These are phyloP conservation scores for Blastobotrys proliferans DNA, from an alignment of 1,139 yeast genomes.

Conservation along the genomic window DNA sequence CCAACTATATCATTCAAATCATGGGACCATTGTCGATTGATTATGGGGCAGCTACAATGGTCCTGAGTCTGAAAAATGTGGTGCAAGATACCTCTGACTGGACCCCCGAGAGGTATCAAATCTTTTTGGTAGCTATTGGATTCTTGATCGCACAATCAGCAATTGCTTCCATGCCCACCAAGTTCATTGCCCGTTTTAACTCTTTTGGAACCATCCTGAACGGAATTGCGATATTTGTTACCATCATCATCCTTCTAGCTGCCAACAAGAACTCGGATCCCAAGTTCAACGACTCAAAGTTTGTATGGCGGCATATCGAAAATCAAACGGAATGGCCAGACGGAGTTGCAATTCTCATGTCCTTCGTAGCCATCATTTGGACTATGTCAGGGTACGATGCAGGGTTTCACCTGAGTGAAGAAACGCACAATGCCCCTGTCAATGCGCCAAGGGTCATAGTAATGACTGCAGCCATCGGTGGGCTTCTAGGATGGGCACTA, in stretches of 20 bases:
- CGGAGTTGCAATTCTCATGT: conserved; percentile 57
- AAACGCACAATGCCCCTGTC: conserved; percentile 58
- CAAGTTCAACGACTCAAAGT: conserved; percentile 49
- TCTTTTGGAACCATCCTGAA: conserved; percentile 51
- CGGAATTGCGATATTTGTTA: conserved; percentile 47
- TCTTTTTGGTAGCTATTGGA: conserved; percentile 48
- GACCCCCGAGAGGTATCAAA: conserved; percentile 47
- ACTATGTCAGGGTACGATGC: conserved; percentile 75
- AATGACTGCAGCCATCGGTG: conserved; percentile 59
- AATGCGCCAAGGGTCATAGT: conserved; percentile 67
- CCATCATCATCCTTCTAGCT: conserved; percentile 54
- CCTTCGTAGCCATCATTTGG: conserved; percentile 68
- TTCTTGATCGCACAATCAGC: conserved; percentile 48
- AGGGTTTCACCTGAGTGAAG: conserved; percentile 71
- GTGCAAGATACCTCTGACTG: too few relatives aligned
- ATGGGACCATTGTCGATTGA: conserved; percentile 61
- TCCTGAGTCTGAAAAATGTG: conserved; percentile 50
- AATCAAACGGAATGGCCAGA: conserved; percentile 66
- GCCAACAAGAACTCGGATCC: conserved; percentile 44
- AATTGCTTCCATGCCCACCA: conserved; percentile 42
- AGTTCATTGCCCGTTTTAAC: conserved; percentile 54
- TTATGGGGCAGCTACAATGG: conserved; percentile 57
- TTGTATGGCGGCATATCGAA: conserved; percentile 53
- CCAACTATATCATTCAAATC: conserved; percentile 53
- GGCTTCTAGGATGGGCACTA: conserved; percentile 57